Evolutionary conservation across 306 rosid genomes (phyloP).

Genomic region (Prunus mongolica): DNA sequence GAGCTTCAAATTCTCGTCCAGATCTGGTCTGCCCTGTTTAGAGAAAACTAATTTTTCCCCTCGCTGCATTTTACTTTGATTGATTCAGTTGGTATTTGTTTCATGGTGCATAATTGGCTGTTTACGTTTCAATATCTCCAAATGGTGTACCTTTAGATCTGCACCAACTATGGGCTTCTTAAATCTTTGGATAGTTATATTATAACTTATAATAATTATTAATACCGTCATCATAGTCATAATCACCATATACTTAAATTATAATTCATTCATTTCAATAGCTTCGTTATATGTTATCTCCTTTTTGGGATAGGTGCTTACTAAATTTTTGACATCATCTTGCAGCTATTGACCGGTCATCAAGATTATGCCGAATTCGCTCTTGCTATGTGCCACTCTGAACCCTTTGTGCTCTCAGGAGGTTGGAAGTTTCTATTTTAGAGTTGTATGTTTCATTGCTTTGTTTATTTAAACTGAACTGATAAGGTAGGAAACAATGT

Average conservation of each 20-base stretch:
- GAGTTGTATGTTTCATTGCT: neutral
- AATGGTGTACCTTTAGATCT: neutral
- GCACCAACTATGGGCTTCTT: neutral
- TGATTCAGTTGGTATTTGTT: neutral
- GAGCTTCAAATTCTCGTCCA: slow-evolving; percentile 83
- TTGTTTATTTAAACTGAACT: neutral
- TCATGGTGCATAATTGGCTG: neutral
- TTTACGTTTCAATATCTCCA: neutral
- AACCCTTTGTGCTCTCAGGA: slow-evolving; percentile 95
- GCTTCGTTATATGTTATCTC: neutral
- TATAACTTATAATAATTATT: neutral
- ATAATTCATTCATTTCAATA: neutral
- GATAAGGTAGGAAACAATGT: neutral
- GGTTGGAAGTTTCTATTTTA: slow-evolving; percentile 38
- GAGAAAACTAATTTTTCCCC: neutral
- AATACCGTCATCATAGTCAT: slow-evolving; percentile 1
- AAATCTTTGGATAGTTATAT: neutral
- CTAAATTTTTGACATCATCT: slow-evolving; percentile 2
- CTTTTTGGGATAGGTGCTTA: neutral
- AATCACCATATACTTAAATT: neutral
- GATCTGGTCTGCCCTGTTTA: slow-evolving; percentile 60
- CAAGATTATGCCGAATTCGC: slow-evolving; percentile 99
- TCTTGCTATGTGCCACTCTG: slow-evolving; percentile 98
- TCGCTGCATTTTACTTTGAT: neutral
- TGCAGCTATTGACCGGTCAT: slow-evolving; percentile 92